Percentiles rank a stretch among this genome's conserved stretches.
phyloP scores from a whole-genome alignment of 148 eudicot genomes.

The Fagopyrum homotropicum region DNA sequence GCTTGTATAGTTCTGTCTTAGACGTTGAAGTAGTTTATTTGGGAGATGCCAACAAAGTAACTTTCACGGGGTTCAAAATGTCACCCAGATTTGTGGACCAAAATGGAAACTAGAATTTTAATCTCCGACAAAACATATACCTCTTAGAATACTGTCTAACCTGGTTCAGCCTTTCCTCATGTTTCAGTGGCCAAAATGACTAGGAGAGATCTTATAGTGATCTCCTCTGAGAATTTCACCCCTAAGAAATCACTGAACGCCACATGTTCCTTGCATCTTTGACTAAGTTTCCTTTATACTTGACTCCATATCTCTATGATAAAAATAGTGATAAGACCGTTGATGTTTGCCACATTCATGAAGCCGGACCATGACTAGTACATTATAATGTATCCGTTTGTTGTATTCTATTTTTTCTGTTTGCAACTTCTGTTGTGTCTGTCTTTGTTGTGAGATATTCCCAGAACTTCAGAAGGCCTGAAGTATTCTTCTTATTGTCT shows the following conservation, averaged over 20 bases:
- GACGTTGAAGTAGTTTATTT: neutral
- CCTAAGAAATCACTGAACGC: neutral
- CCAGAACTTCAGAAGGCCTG: too few species aligned
- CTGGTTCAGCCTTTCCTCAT: neutral
- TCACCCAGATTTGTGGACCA: neutral
- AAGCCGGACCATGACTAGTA: neutral
- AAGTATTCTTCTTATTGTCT: neutral
- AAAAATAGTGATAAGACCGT: neutral
- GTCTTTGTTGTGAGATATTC: neutral
- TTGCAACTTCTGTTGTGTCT: neutral
- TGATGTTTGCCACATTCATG: neutral
- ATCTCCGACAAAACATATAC: neutral
- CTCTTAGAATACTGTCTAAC: too few species aligned
- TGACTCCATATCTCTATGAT: neutral
- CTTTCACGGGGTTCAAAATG: neutral
- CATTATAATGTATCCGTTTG: neutral
- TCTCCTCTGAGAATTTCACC: neutral
- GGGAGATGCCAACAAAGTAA: neutral
- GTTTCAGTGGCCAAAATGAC: neutral
- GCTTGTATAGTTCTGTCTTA: neutral
- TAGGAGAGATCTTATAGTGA: neutral
- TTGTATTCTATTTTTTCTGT: neutral
- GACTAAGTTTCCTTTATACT: neutral
- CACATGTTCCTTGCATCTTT: neutral
- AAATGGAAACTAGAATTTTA: neutral